Conservation (phyloP, 192 early-diverging fungal genomes). For the Backusella tuberculispora region DNA sequence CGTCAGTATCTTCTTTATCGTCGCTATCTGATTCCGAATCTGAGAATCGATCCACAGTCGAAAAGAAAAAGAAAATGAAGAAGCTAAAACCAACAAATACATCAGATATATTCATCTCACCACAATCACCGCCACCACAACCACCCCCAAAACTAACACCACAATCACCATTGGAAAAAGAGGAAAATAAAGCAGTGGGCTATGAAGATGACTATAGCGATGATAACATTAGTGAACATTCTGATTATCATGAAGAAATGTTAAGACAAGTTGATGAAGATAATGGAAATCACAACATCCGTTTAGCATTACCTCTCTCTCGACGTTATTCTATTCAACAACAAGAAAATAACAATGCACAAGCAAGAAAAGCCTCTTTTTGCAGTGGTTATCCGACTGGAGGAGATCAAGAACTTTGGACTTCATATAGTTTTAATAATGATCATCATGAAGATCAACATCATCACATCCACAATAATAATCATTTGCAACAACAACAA, state of each 20-base stretch:
- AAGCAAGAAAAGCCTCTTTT: constrained; percentile 16
- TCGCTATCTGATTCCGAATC: too few species aligned
- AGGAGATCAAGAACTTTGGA: constrained; percentile 39
- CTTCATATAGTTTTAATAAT: constrained; percentile 40
- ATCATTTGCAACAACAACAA: too few species aligned
- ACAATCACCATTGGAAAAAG: constrained; percentile 56
- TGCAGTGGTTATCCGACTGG: constrained; percentile 10
- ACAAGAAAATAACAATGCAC: too few species aligned
- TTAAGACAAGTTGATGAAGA: constrained; percentile 44
- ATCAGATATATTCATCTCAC: too few species aligned
- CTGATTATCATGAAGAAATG: constrained; percentile 66
- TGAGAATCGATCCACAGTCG: too few species aligned
- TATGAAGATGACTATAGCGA: not conserved
- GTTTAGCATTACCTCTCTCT: not conserved
- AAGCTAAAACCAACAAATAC: too few species aligned
- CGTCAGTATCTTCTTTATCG: too few species aligned
- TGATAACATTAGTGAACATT: constrained; percentile 47
- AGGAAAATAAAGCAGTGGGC: constrained; percentile 54
- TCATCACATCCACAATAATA: not conserved
- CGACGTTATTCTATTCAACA: not conserved
- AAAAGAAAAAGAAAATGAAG: too few species aligned
- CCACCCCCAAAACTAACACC: constrained; percentile 37
- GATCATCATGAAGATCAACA: constrained; percentile 30
- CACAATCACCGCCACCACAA: too few species aligned
- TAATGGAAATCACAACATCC: not conserved